Evolutionary conservation across 352 stramenopile genomes (phyloP).

Genomic region (Phytophthora megakarya): DNA sequence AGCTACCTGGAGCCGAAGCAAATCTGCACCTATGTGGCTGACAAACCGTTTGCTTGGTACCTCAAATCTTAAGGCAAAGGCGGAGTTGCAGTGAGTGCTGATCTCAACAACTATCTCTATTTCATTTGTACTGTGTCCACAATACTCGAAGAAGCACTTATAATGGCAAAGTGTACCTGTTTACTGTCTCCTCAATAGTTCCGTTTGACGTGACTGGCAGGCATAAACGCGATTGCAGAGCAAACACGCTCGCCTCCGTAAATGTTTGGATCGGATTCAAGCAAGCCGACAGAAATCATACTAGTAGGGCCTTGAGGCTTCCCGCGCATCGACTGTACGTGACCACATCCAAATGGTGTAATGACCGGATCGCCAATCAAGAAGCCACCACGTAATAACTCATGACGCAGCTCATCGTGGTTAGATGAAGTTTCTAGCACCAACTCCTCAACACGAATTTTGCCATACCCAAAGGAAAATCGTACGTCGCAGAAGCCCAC

Average conservation of each 20-base stretch:
- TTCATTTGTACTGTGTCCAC: conserved; percentile 1
- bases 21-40: conserved; percentile 68
- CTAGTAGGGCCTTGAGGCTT: conserved; percentile 7
- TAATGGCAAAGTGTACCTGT: too few species aligned
- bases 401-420: conserved; percentile 20
- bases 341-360: conserved; percentile 70
- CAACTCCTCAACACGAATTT: conserved; percentile 62
- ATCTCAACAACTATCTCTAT: conserved; percentile 3
- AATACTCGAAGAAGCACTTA: neutral
- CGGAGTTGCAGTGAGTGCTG: too few species aligned
- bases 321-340: conserved; percentile 42
- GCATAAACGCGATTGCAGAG: conserved; percentile 28
- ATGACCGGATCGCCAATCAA: conserved; percentile 63
- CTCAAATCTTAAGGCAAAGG: conserved; percentile 26
- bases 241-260: neutral
- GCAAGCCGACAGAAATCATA: conserved; percentile 29
- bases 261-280: conserved; percentile 20
- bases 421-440: conserved; percentile 48
- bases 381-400: conserved; percentile 36
- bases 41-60: conserved; percentile 76
- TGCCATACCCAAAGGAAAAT: conserved; percentile 66
- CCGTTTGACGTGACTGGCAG: conserved; percentile 24
- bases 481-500: conserved; percentile 62
- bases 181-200: conserved; percentile 28
- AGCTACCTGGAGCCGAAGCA: conserved; percentile 75